These are phyloP conservation scores for Colletotrichum agaves DNA, from an alignment of 2,329 filamentous ascomycete species.

Conservation along the genomic window DNA sequence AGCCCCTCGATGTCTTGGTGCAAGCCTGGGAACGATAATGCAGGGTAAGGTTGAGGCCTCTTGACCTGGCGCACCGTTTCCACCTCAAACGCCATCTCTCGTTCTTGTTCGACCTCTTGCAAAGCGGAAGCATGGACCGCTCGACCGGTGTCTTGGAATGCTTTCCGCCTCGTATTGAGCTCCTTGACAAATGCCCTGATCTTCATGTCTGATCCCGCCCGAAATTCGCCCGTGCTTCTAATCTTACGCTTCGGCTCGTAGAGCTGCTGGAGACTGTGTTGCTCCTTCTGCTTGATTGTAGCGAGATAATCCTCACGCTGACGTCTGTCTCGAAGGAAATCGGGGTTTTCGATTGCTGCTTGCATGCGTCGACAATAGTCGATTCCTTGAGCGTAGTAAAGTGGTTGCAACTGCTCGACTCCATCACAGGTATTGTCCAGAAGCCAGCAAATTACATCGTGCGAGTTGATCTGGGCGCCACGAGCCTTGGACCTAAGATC, in stretches of 20 bases:
- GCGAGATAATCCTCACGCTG: constrained; percentile 49
- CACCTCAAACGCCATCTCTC: constrained; percentile 68
- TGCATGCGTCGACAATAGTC: constrained; percentile 69
- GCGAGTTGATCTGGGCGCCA: constrained; percentile 51
- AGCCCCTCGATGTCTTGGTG: constrained; percentile 59
- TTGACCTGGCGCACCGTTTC: constrained; percentile 67
- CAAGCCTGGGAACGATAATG: constrained; percentile 57
- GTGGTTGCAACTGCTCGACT: constrained; percentile 67
- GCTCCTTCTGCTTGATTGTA: constrained; percentile 62
- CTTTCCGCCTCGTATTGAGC: constrained; percentile 43
- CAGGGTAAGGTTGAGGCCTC: constrained; percentile 52
- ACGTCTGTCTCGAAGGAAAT: constrained; percentile 52
- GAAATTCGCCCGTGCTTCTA: constrained; percentile 40
- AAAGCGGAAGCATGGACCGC: constrained; percentile 62
- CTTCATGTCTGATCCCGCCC: constrained; percentile 28
- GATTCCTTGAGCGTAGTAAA: constrained; percentile 69
- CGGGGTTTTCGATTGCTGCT: constrained; percentile 54
- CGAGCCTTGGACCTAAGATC: constrained; percentile 52
- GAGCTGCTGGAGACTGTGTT: constrained; percentile 66
- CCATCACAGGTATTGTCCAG: constrained; percentile 70
- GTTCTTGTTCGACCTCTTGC: constrained; percentile 69
- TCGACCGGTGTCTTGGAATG: constrained; percentile 50
- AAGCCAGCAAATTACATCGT: constrained; percentile 66
- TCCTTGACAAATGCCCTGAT: constrained; percentile 46
- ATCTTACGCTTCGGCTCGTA: constrained; percentile 55